Evolutionary conservation across 805 yeast species (phyloP), one percentile per base, ranked within the genome.

Genomic region (Candida awuae): DNA sequence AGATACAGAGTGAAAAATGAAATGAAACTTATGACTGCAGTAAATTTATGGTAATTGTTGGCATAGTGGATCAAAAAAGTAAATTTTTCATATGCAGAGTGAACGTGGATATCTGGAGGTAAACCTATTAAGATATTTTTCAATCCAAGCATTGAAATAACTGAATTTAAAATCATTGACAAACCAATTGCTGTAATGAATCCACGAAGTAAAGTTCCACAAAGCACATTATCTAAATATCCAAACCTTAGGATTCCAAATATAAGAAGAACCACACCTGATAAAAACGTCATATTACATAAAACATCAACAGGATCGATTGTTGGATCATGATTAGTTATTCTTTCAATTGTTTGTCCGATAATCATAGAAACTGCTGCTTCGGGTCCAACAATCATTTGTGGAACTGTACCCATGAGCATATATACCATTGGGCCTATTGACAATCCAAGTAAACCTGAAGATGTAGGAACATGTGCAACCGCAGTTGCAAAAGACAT

Each of bases 331-430:
- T 64, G 76, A 17, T 63, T 67, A 18, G 68, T 49, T 33, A 68
- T 56, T n/a, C 69, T 73, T 43, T 80, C 82, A 8, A 84, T 74
- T 0, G 81, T 76, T 50, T 82, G 90, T 2, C 95, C 95, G 19
- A 83, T 77, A 12, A 87, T 77, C 50, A 88, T 65, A 0, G 94
- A 84, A 8, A 85, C 77, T 1, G 95, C 88, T 15, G 90, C 88
- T 57, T 87, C 94, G 1, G 96, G 95, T 0, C 95, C 95, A 15
- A 87, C 94, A 29, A 86, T 77, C 81, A 87, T 75, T 43, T 80
- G 80, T 0, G 95, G 95, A 1, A 86, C 94, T 0, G 92, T 74
- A 0, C 96, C 96, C 43, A 86, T 67, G 3, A 86, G 44, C 6
- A 85, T 70, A 55, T 87, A 87, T 7, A 84, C 62, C n/a, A 81